phyloP scores from a whole-genome alignment of 1,284 basidiomycete genomes.

The Fomes fomentarius region DNA sequence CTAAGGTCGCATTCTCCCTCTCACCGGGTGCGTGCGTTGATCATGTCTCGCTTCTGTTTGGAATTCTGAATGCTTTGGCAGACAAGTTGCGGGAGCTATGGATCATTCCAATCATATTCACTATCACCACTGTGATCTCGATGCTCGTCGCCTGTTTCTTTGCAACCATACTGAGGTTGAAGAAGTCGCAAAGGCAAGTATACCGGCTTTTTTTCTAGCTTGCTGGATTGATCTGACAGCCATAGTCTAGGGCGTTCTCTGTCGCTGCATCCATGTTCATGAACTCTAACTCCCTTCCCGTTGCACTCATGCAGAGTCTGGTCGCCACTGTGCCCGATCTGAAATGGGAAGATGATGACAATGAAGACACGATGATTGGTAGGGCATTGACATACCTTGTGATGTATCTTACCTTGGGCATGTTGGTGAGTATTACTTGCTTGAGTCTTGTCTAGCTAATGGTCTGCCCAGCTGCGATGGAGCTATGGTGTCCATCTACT shows the following conservation, averaged over 20 bases:
- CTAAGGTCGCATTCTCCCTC: slow-evolving; percentile 87
- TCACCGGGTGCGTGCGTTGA: slow-evolving; percentile 68
- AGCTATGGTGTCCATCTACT: slow-evolving; percentile 85
- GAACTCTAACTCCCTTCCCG: slow-evolving; percentile 93
- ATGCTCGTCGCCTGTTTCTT: slow-evolving; percentile 56
- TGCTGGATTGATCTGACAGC: not conserved
- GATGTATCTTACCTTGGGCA: slow-evolving; percentile 90
- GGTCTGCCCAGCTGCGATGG: slow-evolving; percentile 74
- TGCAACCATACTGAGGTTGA: slow-evolving; percentile 54
- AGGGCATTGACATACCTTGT: slow-evolving; percentile 92
- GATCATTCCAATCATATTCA: slow-evolving; percentile 87
- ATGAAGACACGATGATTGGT: slow-evolving; percentile 86
- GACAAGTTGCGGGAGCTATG: slow-evolving; percentile 87
- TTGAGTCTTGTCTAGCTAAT: not conserved
- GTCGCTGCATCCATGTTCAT: slow-evolving; percentile 88
- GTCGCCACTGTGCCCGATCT: slow-evolving; percentile 85
- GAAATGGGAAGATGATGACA: slow-evolving; percentile 84
- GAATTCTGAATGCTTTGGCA: slow-evolving; percentile 24
- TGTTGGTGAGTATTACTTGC: slow-evolving; percentile 73
- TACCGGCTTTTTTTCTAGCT: no score
- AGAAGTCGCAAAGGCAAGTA: slow-evolving; percentile 64
- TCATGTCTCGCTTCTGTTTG: no score
- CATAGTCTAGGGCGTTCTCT: slow-evolving; percentile 69
- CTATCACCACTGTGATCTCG: slow-evolving; percentile 70
- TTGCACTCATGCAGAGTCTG: slow-evolving; percentile 90